phyloP scores from a whole-genome alignment of 2,329 filamentous ascomycete species.

The Lasiodiplodia gonubiensis region DNA sequence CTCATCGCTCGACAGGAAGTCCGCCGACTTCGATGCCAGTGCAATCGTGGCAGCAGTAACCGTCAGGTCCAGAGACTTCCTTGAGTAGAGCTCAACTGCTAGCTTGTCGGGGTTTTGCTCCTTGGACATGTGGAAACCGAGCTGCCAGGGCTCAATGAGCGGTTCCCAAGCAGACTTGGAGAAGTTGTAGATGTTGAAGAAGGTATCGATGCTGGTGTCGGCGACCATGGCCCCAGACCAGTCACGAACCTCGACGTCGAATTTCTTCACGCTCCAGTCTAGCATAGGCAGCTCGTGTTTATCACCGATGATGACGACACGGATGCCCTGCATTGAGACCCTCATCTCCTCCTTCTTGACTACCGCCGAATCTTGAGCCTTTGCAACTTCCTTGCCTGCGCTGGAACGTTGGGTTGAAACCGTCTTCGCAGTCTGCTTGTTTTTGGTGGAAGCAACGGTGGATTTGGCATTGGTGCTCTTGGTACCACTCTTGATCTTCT shows the following conservation, averaged over 20 bases:
- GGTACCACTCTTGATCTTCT: constrained; percentile 57
- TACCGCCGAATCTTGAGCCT: constrained; percentile 59
- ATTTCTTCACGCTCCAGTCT: constrained; percentile 90
- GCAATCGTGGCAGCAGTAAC: constrained; percentile 93
- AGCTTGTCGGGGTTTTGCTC: constrained; percentile 76
- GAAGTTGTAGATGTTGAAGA: constrained; percentile 98
- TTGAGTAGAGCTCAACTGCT: constrained; percentile 83
- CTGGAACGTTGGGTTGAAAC: constrained; percentile 48
- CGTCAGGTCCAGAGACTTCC: constrained; percentile 89
- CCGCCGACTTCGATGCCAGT: constrained; percentile 87
- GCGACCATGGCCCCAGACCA: constrained; percentile 90
- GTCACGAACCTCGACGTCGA: constrained; percentile 81
- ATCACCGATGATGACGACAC: constrained; percentile 93
- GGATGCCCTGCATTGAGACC: constrained; percentile 84
- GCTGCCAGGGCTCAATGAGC: constrained; percentile 91
- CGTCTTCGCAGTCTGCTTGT: constrained; percentile 52
- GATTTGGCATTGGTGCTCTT: constrained; percentile 55
- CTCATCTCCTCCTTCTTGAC: constrained; percentile 79
- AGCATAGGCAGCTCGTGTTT: constrained; percentile 93
- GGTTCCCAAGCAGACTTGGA: constrained; percentile 99
- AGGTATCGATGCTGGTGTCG: constrained; percentile 89
- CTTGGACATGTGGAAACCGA: constrained; percentile 87
- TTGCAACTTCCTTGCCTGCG: constrained; percentile 63
- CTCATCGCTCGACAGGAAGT: constrained; percentile 85
- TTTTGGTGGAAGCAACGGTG: constrained; percentile 49